Base-by-base conservation (phyloP, 331 rosid genomes). In the Quercus phellos region DNA sequence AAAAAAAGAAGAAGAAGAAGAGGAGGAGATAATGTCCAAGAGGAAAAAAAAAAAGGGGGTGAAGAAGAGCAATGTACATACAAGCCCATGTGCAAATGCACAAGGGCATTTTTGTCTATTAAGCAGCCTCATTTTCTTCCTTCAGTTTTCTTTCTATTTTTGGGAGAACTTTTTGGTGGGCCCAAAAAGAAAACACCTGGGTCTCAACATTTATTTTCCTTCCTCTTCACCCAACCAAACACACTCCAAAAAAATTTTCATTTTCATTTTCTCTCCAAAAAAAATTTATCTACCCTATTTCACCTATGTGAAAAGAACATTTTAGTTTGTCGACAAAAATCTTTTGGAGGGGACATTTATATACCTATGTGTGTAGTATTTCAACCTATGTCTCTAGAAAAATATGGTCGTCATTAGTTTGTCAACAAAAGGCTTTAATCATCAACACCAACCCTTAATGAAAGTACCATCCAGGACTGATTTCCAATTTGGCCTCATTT, bases 101-200 rank as follows among this genome's bases (percentile, higher is more conserved):
- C 0, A 35, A 1, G 0, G 10, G 0, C 0, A 35, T 35, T 35
- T 35, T 35, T 35, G 9, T 35, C 9, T 0, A 35, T 1, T 35
- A 35, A 35, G 2, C 2, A 35, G 10, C 1, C 2, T 35, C 2
- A 35, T 35, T 6, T 35, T 35, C 0, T 1, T 0, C 0, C 2
- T 35, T 35, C 9, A 35, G 10, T 35, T 6, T 35, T 35, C 0
- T 35, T 0, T 35, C 0, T 0, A 6, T 35, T 6, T 35, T 6
- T 0, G 0, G 0, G 0, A 35, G 0, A 35, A 35, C 42, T 1
- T 6, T 35, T 35, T 1, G 42, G 0, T 35, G 0, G 10, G 0
- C 0, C 0, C 0, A 0, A 0, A 0, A 1, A 35, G 10, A 35
- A 35, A 35, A 35, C 9, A 35, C 0, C 0, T 35, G 2, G 0